Conservation (phyloP, 108 stramenopile species). For the Pseudonitzschia delicatissima region DNA sequence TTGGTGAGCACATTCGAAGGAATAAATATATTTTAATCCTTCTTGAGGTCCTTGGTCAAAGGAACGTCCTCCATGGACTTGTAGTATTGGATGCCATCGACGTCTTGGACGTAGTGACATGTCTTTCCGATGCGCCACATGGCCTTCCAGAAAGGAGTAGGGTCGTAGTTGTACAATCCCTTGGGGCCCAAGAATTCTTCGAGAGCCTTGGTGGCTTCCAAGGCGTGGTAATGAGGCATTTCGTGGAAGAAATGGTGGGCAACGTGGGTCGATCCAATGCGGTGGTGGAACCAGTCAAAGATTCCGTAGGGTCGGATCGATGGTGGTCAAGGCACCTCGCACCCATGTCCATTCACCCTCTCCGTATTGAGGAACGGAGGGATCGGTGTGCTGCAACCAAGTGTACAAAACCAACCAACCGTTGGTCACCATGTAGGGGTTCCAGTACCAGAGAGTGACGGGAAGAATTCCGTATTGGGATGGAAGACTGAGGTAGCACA, state of each 20-base stretch:
- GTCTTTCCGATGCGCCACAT: slow-evolving; percentile 87
- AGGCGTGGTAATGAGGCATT: slow-evolving; percentile 98
- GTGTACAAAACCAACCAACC: slow-evolving; percentile 98
- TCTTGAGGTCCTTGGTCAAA: slow-evolving; percentile 43
- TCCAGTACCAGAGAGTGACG: slow-evolving; percentile 90
- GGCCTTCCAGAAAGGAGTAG: slow-evolving; percentile 79
- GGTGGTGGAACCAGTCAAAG: slow-evolving; percentile 96
- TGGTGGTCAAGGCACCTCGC: slow-evolving; percentile 93
- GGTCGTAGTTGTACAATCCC: slow-evolving; percentile 94
- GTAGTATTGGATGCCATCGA: slow-evolving; percentile 86
- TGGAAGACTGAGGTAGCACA: slow-evolving; percentile 31
- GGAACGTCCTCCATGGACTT: slow-evolving; percentile 84
- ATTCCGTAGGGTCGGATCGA: slow-evolving; percentile 96
- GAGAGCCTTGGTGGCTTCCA: slow-evolving; percentile 90
- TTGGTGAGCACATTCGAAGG: too few species aligned
- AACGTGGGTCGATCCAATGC: slow-evolving; percentile 96
- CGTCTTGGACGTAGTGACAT: slow-evolving; percentile 87
- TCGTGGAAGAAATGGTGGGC: slow-evolving; percentile 98
- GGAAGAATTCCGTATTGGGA: slow-evolving; percentile 67
- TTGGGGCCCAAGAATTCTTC: slow-evolving; percentile 81
- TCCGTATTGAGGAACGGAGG: slow-evolving; percentile 96
- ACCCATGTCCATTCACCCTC: slow-evolving; percentile 98
- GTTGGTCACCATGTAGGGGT: slow-evolving; percentile 93
- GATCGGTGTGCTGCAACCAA: slow-evolving; percentile 99
- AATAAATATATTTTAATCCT: neutral